Conservation (phyloP, 352 stramenopile species). For the Globisporangium rhizosaccharum region DNA sequence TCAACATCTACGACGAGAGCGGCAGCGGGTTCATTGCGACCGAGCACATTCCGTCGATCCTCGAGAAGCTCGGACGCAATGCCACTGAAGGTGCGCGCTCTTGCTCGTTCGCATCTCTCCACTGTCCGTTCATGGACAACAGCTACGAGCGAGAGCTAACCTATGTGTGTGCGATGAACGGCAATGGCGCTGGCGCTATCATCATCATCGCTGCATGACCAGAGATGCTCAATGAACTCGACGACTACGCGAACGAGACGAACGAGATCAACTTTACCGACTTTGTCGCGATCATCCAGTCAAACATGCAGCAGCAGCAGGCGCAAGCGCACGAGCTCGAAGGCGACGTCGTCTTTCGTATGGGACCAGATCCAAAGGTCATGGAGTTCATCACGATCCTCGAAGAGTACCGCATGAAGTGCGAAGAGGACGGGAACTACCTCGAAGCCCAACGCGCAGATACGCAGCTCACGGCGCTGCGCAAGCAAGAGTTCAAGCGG, state of each 20-base stretch:
- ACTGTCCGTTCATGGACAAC: neutral
- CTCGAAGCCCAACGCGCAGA: constrained; percentile 88
- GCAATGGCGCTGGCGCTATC: neutral
- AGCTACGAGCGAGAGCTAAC: neutral
- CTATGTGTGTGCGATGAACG: neutral
- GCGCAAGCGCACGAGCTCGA: constrained; percentile 19
- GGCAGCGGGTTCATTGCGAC: constrained; percentile 53
- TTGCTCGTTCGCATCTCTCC: neutral
- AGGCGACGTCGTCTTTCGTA: constrained; percentile 31
- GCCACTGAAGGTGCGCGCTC: constrained; percentile 48
- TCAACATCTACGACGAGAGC: constrained; percentile 71
- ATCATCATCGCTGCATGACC: neutral
- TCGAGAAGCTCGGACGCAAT: constrained; percentile 68
- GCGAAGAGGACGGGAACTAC: constrained; percentile 93
- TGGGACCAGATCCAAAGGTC: constrained; percentile 87
- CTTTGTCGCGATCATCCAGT: constrained; percentile 58
- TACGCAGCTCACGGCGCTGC: constrained; percentile 81
- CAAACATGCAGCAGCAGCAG: constrained; percentile 27
- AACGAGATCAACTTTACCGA: constrained; percentile 55
- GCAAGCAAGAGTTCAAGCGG: constrained; percentile 89
- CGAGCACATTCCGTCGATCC: constrained; percentile 63
- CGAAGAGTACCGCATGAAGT: constrained; percentile 93
- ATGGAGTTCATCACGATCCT: constrained; percentile 92
- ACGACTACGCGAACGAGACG: constrained; percentile 47
- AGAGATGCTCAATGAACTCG: constrained; percentile 71